These are phyloP conservation scores for Lactarius tabidus DNA, from an alignment of 768 basidiomycete species.

Conservation along the genomic window DNA sequence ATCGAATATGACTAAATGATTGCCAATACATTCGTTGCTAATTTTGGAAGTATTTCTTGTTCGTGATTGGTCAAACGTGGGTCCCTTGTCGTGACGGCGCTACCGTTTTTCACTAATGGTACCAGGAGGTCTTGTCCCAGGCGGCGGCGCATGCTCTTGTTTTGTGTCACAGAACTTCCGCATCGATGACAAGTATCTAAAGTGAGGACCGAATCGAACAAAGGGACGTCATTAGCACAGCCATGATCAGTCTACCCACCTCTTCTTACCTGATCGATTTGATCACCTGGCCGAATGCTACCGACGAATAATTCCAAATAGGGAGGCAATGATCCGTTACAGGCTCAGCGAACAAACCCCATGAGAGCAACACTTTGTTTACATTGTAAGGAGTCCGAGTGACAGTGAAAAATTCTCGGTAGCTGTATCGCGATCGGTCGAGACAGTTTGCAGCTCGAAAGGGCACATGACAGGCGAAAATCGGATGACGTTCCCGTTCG, in stretches of 20 bases:
- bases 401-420: background rate
- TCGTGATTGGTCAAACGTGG: background rate
- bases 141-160: background rate
- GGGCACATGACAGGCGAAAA: background rate
- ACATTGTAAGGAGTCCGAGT: background rate
- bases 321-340: background rate
- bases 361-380: background rate
- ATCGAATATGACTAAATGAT: background rate
- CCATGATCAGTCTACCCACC: background rate
- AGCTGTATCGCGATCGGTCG: background rate
- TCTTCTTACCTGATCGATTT: background rate
- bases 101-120: background rate
- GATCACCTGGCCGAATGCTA: background rate
- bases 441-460: background rate
- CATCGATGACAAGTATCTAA: background rate
- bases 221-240: background rate
- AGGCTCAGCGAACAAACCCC: background rate
- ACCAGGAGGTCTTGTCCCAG: background rate
- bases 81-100: background rate
- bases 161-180: background rate
- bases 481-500: background rate
- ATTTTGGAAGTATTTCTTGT: background rate
- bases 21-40: background rate
- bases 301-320: background rate
- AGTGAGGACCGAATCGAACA: background rate